These are phyloP conservation scores for Ustilago sp. DNA, from an alignment of 1,284 basidiomycete species.

Conservation along the genomic window DNA sequence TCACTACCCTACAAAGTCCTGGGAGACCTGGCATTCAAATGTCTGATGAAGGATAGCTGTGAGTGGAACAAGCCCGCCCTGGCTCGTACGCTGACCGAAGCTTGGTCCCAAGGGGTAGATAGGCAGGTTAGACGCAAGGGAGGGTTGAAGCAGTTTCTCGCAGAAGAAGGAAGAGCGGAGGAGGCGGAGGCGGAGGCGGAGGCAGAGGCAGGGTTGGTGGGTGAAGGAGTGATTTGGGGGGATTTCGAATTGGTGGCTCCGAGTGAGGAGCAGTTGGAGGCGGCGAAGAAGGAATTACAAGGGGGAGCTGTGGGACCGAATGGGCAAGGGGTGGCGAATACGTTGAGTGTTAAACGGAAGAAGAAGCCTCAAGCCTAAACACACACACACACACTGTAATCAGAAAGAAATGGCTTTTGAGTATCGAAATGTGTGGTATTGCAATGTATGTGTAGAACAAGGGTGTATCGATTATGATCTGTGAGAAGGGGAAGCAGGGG, in stretches of 20 bases:
- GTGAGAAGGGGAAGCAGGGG: not conserved
- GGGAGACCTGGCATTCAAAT: slow-evolving; percentile 54
- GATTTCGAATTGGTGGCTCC: slow-evolving; percentile 40
- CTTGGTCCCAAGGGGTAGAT: slow-evolving; percentile 53
- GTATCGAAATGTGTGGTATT: not conserved
- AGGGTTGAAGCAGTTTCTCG: slow-evolving; percentile 18
- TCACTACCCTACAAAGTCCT: slow-evolving; percentile 56
- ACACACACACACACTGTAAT: not conserved
- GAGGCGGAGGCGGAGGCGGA: slow-evolving; percentile 3
- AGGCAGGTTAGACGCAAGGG: slow-evolving; percentile 56
- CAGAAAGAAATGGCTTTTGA: no score
- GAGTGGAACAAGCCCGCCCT: slow-evolving; percentile 48
- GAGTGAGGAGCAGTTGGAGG: slow-evolving; percentile 18
- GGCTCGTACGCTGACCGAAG: slow-evolving; percentile 44
- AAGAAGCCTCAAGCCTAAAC: slow-evolving; percentile 31
- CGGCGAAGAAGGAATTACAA: slow-evolving; percentile 23
- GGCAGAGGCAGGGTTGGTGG: slow-evolving; percentile 21
- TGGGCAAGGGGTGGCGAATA: slow-evolving; percentile 15
- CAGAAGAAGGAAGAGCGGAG: slow-evolving; percentile 1
- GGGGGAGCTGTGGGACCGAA: not conserved
- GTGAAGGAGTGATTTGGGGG: slow-evolving; percentile 39
- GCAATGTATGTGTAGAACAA: not conserved
- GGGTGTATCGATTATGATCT: not conserved
- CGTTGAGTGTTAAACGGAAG: slow-evolving; percentile 52
- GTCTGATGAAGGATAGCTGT: slow-evolving; percentile 63